phyloP scores from a whole-genome alignment of 2,329 filamentous ascomycete species.

The Monilinia vaccinii-corymbosi region DNA sequence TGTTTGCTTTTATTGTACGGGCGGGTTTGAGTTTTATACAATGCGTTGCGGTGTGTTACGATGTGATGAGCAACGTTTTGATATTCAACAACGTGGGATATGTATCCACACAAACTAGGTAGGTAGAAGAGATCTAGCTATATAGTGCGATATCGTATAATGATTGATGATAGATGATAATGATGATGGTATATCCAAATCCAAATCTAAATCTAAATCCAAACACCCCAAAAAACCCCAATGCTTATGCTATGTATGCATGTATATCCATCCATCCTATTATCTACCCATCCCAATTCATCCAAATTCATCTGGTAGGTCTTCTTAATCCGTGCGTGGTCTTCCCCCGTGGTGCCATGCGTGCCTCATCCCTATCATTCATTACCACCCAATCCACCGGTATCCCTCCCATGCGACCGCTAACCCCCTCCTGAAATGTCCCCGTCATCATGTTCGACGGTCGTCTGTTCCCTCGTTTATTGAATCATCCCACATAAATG shows the following conservation, averaged over 20 bases:
- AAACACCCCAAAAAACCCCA: neutral
- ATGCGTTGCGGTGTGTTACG: neutral
- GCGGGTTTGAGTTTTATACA: neutral
- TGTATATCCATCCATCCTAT: neutral
- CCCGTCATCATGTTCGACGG: no score
- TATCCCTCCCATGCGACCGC: no score
- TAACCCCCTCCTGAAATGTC: no score
- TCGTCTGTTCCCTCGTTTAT: no score
- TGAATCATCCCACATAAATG: no score
- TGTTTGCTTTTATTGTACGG: neutral
- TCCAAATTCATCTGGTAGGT: neutral
- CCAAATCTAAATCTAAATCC: neutral
- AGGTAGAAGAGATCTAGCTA: neutral
- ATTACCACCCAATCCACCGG: neutral
- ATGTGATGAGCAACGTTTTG: neutral
- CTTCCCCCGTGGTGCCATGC: neutral
- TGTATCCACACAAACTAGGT: neutral
- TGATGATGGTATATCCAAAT: conserved; percentile 1
- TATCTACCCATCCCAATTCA: neutral
- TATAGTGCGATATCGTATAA: neutral
- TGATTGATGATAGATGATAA: neutral
- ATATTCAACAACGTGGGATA: no score
- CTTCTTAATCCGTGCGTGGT: no score
- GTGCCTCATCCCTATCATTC: neutral
- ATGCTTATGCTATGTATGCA: conserved; percentile 1